Percentiles rank a stretch among this genome's conserved stretches.
phyloP scores from a whole-genome alignment of 768 basidiomycete species.

The Polyporus arcularius region DNA sequence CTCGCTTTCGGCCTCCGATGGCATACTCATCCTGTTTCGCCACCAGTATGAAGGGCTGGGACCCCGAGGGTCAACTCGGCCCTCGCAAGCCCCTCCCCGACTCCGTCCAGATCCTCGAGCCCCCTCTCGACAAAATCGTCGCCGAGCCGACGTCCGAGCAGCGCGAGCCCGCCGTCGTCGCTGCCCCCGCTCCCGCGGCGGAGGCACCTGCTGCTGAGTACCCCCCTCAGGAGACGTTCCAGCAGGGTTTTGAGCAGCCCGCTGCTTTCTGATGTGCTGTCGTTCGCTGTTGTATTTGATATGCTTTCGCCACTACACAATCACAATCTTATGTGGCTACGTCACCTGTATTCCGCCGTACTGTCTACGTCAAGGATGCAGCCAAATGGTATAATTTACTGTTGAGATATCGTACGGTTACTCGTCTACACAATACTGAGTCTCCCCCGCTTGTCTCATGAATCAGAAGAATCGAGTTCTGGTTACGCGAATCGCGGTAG shows the following conservation, averaged over 20 bases:
- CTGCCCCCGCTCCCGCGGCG: constrained; percentile 50
- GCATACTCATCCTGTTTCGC: constrained; percentile 15
- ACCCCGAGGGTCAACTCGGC: constrained; percentile 87
- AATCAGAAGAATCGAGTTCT: no score
- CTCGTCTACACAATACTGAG: background rate
- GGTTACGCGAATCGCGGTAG: no score
- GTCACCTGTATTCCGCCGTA: background rate
- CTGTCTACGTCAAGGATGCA: background rate
- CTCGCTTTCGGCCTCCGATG: background rate
- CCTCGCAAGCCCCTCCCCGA: constrained; percentile 95
- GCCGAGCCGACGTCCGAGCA: constrained; percentile 90
- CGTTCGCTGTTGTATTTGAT: constrained; percentile 13
- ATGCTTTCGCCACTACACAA: constrained; percentile 11
- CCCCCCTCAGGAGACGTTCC: constrained; percentile 40
- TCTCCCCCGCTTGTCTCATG: no score
- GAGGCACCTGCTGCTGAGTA: constrained; percentile 48
- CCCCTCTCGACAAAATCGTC: constrained; percentile 87
- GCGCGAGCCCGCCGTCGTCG: constrained; percentile 59
- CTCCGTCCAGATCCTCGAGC: constrained; percentile 87
- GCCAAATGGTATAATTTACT: background rate
- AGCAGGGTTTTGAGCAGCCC: constrained; percentile 31
- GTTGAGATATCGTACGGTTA: background rate
- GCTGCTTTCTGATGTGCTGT: constrained; percentile 54
- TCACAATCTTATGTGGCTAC: constrained; percentile 12
- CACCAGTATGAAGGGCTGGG: constrained; percentile 91